Evolutionary conservation across 1,139 yeast genomes (phyloP).

Genomic region (Hansenula sp.): DNA sequence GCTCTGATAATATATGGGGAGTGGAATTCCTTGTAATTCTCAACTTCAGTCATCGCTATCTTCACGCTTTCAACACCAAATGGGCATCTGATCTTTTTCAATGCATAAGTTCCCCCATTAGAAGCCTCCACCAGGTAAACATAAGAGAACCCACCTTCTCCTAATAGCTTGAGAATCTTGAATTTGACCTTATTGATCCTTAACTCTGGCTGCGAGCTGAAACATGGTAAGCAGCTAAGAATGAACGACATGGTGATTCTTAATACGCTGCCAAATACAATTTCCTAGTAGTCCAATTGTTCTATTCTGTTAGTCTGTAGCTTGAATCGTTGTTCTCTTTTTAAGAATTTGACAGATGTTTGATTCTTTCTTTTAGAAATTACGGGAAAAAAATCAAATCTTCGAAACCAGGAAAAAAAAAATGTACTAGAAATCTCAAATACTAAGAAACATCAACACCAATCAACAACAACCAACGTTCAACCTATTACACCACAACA

Average conservation of each 20-base stretch:
- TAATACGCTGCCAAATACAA: too few relatives aligned
- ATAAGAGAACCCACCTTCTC: conserved; percentile 89
- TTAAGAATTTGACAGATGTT: not conserved
- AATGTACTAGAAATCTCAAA: not conserved
- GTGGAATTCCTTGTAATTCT: conserved; percentile 67
- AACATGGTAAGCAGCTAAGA: conserved; percentile 22
- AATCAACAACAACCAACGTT: not conserved
- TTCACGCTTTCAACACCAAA: conserved; percentile 76
- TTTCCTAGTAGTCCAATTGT: too few relatives aligned
- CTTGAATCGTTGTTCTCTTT: not conserved
- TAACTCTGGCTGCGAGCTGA: conserved; percentile 45
- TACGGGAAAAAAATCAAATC: not conserved
- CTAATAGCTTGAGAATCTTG: conserved; percentile 64
- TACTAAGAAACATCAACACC: not conserved
- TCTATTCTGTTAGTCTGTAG: not conserved
- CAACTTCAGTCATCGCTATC: conserved; percentile 72
- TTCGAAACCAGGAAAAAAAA: not conserved
- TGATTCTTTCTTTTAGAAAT: not conserved
- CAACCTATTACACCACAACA: not conserved
- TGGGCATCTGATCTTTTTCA: conserved; percentile 85
- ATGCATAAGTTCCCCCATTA: conserved; percentile 55
- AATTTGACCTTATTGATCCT: conserved; percentile 48
- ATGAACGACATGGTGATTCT: conserved; percentile 16
- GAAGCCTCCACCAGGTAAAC: conserved; percentile 72
- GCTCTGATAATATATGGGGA: conserved; percentile 66